Percentiles rank a stretch among this genome's conserved stretches.
These are phyloP conservation scores for Albophoma yamanashiensis DNA, from an alignment of 2,329 filamentous ascomycete species.

Conservation along the genomic window DNA sequence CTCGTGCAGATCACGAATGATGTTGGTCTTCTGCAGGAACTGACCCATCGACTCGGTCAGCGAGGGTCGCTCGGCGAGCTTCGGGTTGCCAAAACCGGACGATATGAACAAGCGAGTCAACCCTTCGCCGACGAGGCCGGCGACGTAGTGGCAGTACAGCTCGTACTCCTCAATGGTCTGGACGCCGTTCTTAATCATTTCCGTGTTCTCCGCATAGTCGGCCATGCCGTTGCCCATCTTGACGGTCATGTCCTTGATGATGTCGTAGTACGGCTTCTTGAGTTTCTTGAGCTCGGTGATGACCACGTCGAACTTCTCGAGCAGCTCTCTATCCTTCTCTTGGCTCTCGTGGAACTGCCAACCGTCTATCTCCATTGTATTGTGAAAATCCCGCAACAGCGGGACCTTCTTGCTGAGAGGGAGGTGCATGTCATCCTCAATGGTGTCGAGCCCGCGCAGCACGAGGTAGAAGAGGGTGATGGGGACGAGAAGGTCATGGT, in stretches of 20 bases:
- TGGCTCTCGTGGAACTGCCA: conserved; percentile 87
- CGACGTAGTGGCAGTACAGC: conserved; percentile 95
- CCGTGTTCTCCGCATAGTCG: conserved; percentile 79
- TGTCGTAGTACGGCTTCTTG: conserved; percentile 71
- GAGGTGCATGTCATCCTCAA: conserved; percentile 97
- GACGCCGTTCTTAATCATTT: conserved; percentile 70
- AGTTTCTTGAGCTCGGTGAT: conserved; percentile 79
- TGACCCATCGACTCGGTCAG: conserved; percentile 94
- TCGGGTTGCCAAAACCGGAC: conserved; percentile 75
- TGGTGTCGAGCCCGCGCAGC: conserved; percentile 88
- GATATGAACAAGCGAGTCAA: conserved; percentile 84
- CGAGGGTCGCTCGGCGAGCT: conserved; percentile 64
- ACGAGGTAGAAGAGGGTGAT: conserved; percentile 88
- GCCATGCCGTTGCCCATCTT: conserved; percentile 99
- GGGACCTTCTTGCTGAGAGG: conserved; percentile 73
- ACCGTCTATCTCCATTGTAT: conserved; percentile 68
- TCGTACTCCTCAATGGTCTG: conserved; percentile 84
- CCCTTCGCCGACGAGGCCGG: conserved; percentile 95
- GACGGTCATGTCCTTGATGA: conserved; percentile 85
- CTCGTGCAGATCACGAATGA: conserved; percentile 90
- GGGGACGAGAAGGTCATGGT: conserved; percentile 85
- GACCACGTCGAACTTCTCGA: conserved; percentile 86
- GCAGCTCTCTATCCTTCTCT: conserved; percentile 87
- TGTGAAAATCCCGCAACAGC: conserved; percentile 71
- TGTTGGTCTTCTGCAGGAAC: conserved; percentile 97